These are phyloP conservation scores for Proteromonas lacertae DNA, from an alignment of 352 stramenopile genomes.

Conservation along the genomic window DNA sequence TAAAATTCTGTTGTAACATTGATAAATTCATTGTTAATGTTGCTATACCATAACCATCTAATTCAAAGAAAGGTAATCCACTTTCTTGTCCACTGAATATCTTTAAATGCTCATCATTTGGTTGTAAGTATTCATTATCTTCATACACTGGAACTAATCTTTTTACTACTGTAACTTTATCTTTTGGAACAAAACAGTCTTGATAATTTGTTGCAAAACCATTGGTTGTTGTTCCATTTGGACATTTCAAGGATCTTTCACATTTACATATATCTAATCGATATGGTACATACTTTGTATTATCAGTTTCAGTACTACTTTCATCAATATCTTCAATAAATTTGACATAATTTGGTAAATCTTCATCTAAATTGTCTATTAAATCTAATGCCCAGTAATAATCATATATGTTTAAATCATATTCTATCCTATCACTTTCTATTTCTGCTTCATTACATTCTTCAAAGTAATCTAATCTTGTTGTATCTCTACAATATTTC, in stretches of 20 bases:
- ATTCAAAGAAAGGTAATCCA: slow-evolving; percentile 17
- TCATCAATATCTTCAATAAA: background rate
- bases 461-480: slow-evolving; percentile 15
- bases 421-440: slow-evolving; percentile 7
- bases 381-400: slow-evolving; percentile 38
- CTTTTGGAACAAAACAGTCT: slow-evolving; percentile 30
- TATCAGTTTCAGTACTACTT: background rate
- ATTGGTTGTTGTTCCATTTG: slow-evolving; percentile 44
- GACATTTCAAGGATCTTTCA: slow-evolving; percentile 53
- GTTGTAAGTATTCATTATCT: slow-evolving; percentile 2
- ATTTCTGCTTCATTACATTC: background rate
- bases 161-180: slow-evolving; percentile 39
- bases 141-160: slow-evolving; percentile 11
- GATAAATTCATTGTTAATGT: slow-evolving; percentile 60
- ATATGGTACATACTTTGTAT: slow-evolving; percentile 7
- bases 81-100: slow-evolving; percentile 24
- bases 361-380: slow-evolving; percentile 32
- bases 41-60: slow-evolving; percentile 49
- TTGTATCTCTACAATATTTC: slow-evolving; percentile 32
- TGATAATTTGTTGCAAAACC: slow-evolving; percentile 27
- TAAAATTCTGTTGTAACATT: slow-evolving; percentile 48
- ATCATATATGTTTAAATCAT: slow-evolving; percentile 62
- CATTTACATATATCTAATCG: slow-evolving; percentile 63
- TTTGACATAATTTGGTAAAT: slow-evolving; percentile 23
- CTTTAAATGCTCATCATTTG: slow-evolving; percentile 20